Evolutionary conservation across 176 grass and related monocot species (phyloP), one percentile per base, ranked within the genome.

Genomic region (Eleusine coracana): DNA sequence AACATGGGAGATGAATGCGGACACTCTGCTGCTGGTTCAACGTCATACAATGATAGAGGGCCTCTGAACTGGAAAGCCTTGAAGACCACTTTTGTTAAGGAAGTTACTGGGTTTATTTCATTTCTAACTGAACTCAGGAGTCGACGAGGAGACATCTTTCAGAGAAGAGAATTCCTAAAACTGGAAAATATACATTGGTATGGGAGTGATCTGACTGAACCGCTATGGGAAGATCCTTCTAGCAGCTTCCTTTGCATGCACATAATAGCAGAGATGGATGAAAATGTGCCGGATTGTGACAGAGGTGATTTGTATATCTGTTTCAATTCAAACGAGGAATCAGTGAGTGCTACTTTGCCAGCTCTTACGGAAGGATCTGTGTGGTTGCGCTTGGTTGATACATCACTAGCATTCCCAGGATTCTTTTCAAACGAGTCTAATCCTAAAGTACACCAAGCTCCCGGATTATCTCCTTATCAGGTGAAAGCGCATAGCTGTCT

Each of bases 1-100:
- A 95, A 93, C 84, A 98, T 98, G 91, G 96, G 96, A 14, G 96
- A 95, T 86, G 96, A 98, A 81, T 88, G 66, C 3, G 92, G 91
- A 28, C 87, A 90, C 82, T 93, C 96, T 52, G 89, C 90, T 65
- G 63, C 89, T 65, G 96, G 96, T 76, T 93, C 86, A 56, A 52
- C 78, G 16, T 89, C 83, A 11, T 93, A 90, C 86, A 90, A 71
- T 34, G 91, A 92, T 64, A 93, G 92, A 82, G 74, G 83, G 38
- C 84, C 87, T 69, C 49, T 95, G 44, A 86, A 95, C 73, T 98
- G 96, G 96, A 84, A 76, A 84, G 79, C 68, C 38, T 79, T 93
- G 50, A 83, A 90, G 70, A 93, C 89, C 68, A 36, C 17, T 76
- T 95, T 88, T 84, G 87, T 86, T 25, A 90, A 81, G 71, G 92